phyloP scores from a whole-genome alignment of 768 basidiomycete genomes.

The Tylopilus balloui region DNA sequence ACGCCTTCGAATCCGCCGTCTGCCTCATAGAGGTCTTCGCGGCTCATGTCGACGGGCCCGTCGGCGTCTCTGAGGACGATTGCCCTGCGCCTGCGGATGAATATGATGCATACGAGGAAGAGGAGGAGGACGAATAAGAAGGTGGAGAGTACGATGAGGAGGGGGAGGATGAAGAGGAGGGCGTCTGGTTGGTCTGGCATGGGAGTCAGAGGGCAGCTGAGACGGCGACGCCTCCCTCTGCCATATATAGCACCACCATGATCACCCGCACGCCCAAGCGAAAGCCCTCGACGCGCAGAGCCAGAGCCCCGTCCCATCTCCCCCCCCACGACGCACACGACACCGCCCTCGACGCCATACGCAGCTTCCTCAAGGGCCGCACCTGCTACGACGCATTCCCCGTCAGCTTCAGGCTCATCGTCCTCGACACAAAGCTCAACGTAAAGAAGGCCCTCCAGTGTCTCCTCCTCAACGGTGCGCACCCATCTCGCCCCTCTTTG shows the following conservation, averaged over 20 bases:
- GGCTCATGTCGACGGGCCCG: conserved; percentile 89
- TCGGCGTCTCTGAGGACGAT: conserved; percentile 82
- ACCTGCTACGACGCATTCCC: conserved; percentile 96
- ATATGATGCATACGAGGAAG: conserved; percentile 85
- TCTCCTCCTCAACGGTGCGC: conserved; percentile 70
- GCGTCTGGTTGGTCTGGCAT: conserved; percentile 45
- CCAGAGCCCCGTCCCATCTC: conserved; percentile 56
- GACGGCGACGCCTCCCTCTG: background rate
- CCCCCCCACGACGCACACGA: conserved; percentile 63
- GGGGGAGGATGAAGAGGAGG: conserved; percentile 83
- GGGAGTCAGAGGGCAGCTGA: background rate
- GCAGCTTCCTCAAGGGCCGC: conserved; percentile 77
- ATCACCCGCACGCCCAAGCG: conserved; percentile 49
- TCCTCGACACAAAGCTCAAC: conserved; percentile 91
- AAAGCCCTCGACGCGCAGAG: conserved; percentile 50
- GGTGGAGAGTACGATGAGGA: conserved; percentile 90
- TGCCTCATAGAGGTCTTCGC: conserved; percentile 84
- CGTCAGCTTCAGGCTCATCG: conserved; percentile 93
- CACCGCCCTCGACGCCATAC: conserved; percentile 62
- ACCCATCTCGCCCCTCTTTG: background rate
- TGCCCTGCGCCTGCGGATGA: conserved; percentile 72
- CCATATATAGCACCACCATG: conserved; percentile 31
- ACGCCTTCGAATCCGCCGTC: conserved; percentile 93
- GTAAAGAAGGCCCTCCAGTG: conserved; percentile 94
- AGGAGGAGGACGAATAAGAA: conserved; percentile 89